These are phyloP conservation scores for Eragrostis tef DNA, from an alignment of 202 grass and related monocot genomes.

Conservation along the genomic window DNA sequence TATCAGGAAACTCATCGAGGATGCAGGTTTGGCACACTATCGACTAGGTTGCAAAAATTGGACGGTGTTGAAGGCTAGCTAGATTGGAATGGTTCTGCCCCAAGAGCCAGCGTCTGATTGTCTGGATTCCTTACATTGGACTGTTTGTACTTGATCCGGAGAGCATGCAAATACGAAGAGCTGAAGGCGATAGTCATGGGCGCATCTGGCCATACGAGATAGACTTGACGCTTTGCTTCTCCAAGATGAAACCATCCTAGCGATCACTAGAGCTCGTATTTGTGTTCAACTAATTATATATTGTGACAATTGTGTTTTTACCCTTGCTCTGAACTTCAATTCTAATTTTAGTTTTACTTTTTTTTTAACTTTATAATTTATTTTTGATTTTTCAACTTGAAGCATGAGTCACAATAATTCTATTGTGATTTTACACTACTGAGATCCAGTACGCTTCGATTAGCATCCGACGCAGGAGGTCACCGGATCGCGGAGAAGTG, in stretches of 20 bases:
- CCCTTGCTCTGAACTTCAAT: too few relatives aligned
- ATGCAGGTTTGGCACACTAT: slow-evolving; percentile 11
- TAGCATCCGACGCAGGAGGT: too few relatives aligned
- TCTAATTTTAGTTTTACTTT: too few relatives aligned
- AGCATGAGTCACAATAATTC: too few relatives aligned
- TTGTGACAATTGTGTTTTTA: too few relatives aligned
- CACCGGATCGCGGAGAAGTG: too few relatives aligned
- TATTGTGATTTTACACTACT: too few relatives aligned
- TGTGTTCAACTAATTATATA: too few relatives aligned
- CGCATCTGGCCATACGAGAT: slow-evolving; percentile 31
- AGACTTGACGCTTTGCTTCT: slow-evolving; percentile 28
- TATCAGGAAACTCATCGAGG: slow-evolving; percentile 9
- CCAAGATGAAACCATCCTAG: background rate
- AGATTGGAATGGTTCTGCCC: slow-evolving; percentile 36
- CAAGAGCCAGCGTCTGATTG: background rate
- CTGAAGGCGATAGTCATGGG: background rate
- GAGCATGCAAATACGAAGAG: slow-evolving; percentile 1
- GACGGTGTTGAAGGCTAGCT: background rate
- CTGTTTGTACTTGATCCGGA: slow-evolving; percentile 20
- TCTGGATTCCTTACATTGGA: slow-evolving; percentile 31
- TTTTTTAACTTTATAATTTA: too few relatives aligned
- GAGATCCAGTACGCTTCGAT: too few relatives aligned
- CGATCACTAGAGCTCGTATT: too few relatives aligned
- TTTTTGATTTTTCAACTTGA: too few relatives aligned
- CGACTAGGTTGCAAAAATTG: slow-evolving; percentile 7